Evolutionary conservation across 2,329 filamentous ascomycete species (phyloP), one percentile per base, ranked within the genome.

Genomic region (Xylogone sp.): DNA sequence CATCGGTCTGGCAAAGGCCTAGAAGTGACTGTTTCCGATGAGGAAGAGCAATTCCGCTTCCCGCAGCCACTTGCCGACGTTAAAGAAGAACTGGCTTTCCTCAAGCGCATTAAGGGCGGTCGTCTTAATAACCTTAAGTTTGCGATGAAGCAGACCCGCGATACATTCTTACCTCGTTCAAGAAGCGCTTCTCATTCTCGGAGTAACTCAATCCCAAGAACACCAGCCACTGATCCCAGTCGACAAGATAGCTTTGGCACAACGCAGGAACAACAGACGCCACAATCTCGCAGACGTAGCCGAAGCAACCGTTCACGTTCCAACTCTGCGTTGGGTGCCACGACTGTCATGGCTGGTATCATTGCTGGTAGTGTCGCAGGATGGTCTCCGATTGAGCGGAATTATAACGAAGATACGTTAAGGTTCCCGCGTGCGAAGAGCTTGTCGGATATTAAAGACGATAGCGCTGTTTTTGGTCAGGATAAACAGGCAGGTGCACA

Each of bases 101-200:
- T 94, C 63, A 88, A 87, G 71, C 84, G 79, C 59, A 79, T 93
- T 71, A 90, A 88, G 71, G 90, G 90, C 58, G 90, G 89, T 39
- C 87, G 89, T 54, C 72, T 95, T 53, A 92, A 90, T 73, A 86
- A 87, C 64, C 75, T 95, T 59, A 90, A 85, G 69, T 93, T 90
- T 67, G 84, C 85, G 53, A 83, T 93, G 56, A 76, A 84, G 64
- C 85, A 93, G 63, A 87, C 88, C 53, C 84, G 83, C 62, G 85
- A 91, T 67, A 81, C 81, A 2, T 79, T 90, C 61, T 74, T 84
- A 59, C 73, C 77, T 45, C 77, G 77, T 60, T 83, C 79, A 45
- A 76, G 82, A 60, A 86, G 82, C 65, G 82, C 81, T 4, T 86
- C 84, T 51, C 75, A 79, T 64, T 84, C 75, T 19, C 69, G 86